Percentiles rank a stretch among this genome's conserved stretches.
These are phyloP conservation scores for Chaetomium olivaceum DNA, from an alignment of 2,329 filamentous ascomycete species.

Conservation along the genomic window DNA sequence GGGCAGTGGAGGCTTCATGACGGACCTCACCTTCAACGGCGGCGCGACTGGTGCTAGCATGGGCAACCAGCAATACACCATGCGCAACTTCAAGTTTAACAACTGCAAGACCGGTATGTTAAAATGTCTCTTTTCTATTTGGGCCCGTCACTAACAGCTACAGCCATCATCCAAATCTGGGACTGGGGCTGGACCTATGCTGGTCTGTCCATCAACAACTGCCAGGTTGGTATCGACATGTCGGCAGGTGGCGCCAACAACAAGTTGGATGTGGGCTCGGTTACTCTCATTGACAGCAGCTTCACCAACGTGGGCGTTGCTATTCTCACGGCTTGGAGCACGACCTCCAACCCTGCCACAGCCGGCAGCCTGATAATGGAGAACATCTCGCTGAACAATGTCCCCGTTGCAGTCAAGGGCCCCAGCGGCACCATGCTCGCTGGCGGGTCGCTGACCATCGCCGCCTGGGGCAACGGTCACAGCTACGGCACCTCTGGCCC, in stretches of 20 bases:
- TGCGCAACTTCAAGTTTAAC: constrained; percentile 66
- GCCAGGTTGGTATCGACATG: constrained; percentile 62
- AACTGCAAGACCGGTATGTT: constrained; percentile 56
- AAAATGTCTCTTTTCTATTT: no score
- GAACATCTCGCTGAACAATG: constrained; percentile 44
- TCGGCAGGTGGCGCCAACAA: constrained; percentile 47
- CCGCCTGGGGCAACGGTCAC: constrained; percentile 68
- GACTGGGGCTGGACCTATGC: constrained; percentile 73
- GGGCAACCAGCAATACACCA: constrained; percentile 70
- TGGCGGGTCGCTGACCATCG: constrained; percentile 54
- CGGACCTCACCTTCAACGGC: constrained; percentile 63
- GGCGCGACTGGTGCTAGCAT: constrained; percentile 62
- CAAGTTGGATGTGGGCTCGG: constrained; percentile 65
- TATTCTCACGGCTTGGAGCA: constrained; percentile 62
- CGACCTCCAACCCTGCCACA: constrained; percentile 42
- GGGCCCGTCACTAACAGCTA: no score
- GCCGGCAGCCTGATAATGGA: constrained; percentile 61
- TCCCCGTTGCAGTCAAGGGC: constrained; percentile 44
- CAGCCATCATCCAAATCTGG: constrained; percentile 68
- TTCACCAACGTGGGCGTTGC: constrained; percentile 64
- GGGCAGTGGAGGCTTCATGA: constrained; percentile 40
- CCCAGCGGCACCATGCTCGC: constrained; percentile 50
- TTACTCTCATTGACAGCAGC: constrained; percentile 69
- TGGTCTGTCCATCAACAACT: constrained; percentile 60
- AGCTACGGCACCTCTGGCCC: constrained; percentile 52